phyloP scores from a whole-genome alignment of 306 rosid genomes.

The Castanea mollissima region DNA sequence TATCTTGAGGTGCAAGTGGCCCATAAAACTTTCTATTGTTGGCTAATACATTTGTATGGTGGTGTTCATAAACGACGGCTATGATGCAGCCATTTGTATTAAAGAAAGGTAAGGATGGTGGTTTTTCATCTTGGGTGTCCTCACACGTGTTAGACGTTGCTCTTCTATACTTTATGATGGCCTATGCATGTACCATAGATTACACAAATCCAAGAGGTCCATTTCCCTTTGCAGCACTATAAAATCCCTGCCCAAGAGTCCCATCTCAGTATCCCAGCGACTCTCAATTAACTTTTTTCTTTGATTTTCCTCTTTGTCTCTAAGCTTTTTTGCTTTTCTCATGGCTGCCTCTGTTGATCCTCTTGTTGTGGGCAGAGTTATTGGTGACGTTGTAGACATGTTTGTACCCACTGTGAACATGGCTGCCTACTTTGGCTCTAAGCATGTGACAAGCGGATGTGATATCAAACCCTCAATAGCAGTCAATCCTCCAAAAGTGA shows the following conservation, averaged over 20 bases:
- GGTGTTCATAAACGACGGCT: constrained; percentile 18
- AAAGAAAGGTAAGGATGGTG: constrained; percentile 8
- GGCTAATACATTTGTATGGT: not conserved
- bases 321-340: not conserved
- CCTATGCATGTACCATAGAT: constrained; percentile 45
- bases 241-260: not conserved
- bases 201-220: constrained; percentile 8
- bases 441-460: constrained; percentile 84
- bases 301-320: not conserved
- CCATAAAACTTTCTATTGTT: not conserved
- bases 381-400: constrained; percentile 90
- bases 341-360: constrained; percentile 87
- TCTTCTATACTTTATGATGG: constrained; percentile 23
- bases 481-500: constrained; percentile 53
- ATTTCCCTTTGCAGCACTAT: not conserved
- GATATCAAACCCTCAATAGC: constrained; percentile 77
- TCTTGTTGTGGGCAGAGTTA: constrained; percentile 75
- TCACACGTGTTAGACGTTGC: constrained; percentile 42
- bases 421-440: constrained; percentile 69
- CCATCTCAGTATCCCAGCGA: too few relatives aligned
- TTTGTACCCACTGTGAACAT: constrained; percentile 56
- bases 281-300: not conserved
- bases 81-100: constrained; percentile 20
- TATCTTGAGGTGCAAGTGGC: constrained; percentile 29
- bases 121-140: constrained; percentile 15